Percentiles rank a stretch among this genome's conserved stretches.
These are phyloP conservation scores for Xylaria sp. DNA, from an alignment of 2,329 filamentous ascomycete species.

Conservation along the genomic window DNA sequence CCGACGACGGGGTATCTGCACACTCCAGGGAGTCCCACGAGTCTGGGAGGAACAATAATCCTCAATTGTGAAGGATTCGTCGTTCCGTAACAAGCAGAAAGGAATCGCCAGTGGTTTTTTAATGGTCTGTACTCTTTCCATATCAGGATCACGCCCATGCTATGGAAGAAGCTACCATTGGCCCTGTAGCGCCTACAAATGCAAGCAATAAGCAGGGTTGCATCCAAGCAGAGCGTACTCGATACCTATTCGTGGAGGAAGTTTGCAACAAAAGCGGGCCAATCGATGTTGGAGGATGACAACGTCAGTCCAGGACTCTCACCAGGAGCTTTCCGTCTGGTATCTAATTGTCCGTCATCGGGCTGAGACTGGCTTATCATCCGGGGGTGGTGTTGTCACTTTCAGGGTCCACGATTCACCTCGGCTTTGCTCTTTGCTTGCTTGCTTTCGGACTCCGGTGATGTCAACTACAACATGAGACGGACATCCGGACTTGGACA, in stretches of 20 bases:
- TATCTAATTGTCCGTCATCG: slow-evolving; percentile 2
- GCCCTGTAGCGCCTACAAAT: slow-evolving; percentile 5
- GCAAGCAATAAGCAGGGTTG: slow-evolving; percentile 15
- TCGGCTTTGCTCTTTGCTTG: slow-evolving; percentile 9
- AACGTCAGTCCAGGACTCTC: not conserved
- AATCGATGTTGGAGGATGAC: slow-evolving; percentile 1
- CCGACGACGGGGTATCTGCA: slow-evolving; percentile 39
- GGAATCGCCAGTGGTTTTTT: not conserved
- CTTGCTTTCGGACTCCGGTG: slow-evolving; percentile 25
- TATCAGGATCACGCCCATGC: not conserved
- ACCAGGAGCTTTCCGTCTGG: not conserved
- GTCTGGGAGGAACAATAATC: not conserved
- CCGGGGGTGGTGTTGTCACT: not conserved
- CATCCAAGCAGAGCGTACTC: slow-evolving; percentile 1
- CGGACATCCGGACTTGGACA: slow-evolving; percentile 19
- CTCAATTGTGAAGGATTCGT: slow-evolving; percentile 15
- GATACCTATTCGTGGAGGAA: not conserved
- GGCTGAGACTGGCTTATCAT: slow-evolving; percentile 1
- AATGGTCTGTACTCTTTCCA: not conserved
- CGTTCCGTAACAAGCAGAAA: slow-evolving; percentile 1
- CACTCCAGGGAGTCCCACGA: slow-evolving; percentile 1
- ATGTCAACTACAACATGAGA: slow-evolving; percentile 24
- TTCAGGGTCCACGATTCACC: slow-evolving; percentile 10
- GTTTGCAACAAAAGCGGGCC: not conserved
- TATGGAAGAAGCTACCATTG: slow-evolving; percentile 11